phyloP scores from a whole-genome alignment of 2,329 filamentous ascomycete genomes.

The Drechslerella stenobrocha region DNA sequence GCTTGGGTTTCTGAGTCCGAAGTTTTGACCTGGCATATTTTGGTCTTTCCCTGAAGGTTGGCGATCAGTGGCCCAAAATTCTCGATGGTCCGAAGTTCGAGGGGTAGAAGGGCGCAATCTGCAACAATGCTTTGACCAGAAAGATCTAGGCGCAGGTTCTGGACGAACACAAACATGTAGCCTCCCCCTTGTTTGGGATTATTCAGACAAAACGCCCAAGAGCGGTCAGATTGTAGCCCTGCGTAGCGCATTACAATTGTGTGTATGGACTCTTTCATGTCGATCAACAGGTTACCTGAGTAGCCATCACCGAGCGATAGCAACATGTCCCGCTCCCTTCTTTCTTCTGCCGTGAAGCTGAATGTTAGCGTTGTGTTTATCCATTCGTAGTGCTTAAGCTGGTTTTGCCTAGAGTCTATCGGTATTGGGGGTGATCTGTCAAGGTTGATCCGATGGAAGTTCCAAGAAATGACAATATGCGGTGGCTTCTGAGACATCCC shows the following conservation, averaged over 20 bases:
- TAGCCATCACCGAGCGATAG: neutral
- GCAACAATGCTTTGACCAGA: conserved; percentile 63
- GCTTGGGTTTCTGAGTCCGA: conserved; percentile 57
- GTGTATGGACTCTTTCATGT: conserved; percentile 52
- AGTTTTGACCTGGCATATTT: conserved; percentile 64
- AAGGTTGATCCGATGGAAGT: conserved; percentile 22
- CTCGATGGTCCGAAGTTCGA: conserved; percentile 64
- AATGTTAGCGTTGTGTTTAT: conserved; percentile 32
- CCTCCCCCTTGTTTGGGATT: conserved; percentile 30
- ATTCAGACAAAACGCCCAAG: conserved; percentile 46
- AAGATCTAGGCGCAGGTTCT: conserved; percentile 64
- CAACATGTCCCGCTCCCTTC: conserved; percentile 17
- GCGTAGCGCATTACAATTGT: conserved; percentile 48
- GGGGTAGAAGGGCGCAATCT: conserved; percentile 67
- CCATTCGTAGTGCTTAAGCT: conserved; percentile 20
- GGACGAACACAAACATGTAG: conserved; percentile 56
- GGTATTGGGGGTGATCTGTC: conserved; percentile 43
- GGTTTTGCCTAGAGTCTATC: conserved; percentile 13
- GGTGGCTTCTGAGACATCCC: neutral
- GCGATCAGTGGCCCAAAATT: conserved; percentile 60
- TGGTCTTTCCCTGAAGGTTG: conserved; percentile 62
- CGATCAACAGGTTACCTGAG: conserved; percentile 31
- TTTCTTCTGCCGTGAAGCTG: conserved; percentile 49
- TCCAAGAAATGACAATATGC: conserved; percentile 2
- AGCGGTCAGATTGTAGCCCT: conserved; percentile 37